Percentiles rank a stretch among this genome's conserved stretches.
phyloP scores from a whole-genome alignment of 225 moss, liverwort and hornwort genomes.

The Takakia lepidozioides region DNA sequence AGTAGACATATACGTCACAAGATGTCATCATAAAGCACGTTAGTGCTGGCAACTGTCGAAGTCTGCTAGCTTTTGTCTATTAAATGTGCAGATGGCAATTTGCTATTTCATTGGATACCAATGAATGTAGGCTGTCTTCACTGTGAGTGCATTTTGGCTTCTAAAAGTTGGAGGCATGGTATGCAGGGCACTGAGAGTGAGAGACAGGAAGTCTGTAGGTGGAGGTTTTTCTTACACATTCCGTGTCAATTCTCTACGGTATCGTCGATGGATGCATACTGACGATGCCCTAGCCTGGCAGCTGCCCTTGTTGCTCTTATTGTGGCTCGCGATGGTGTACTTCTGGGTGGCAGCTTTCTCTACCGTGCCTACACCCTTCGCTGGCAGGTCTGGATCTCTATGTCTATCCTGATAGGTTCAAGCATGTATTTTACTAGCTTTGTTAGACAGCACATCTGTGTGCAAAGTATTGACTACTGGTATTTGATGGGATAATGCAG shows the following conservation, averaged over 20 bases:
- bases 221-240: slow-evolving; percentile 20
- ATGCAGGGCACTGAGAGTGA: slow-evolving; percentile 32
- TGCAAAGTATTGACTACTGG: slow-evolving; percentile 1
- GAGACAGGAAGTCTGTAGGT: slow-evolving; percentile 19
- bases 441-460: too few species aligned
- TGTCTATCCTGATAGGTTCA: not conserved
- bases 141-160: slow-evolving; percentile 52
- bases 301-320: slow-evolving; percentile 94
- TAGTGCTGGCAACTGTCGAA: too few species aligned
- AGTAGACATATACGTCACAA: too few species aligned
- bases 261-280: slow-evolving; percentile 41
- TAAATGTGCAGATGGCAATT: too few species aligned
- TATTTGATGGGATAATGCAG: slow-evolving; percentile 23
- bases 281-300: slow-evolving; percentile 66
- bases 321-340: slow-evolving; percentile 91
- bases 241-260: slow-evolving; percentile 21
- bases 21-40: too few species aligned
- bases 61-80: too few species aligned
- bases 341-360: slow-evolving; percentile 73
- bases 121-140: slow-evolving; percentile 57
- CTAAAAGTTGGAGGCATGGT: slow-evolving; percentile 22
- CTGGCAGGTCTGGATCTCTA: slow-evolving; percentile 63
- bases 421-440: not conserved
- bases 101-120: too few species aligned
- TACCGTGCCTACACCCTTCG: slow-evolving; percentile 78